Evolutionary conservation across 1,284 basidiomycete species (phyloP).

Genomic region (Acaromyces ingoldii): DNA sequence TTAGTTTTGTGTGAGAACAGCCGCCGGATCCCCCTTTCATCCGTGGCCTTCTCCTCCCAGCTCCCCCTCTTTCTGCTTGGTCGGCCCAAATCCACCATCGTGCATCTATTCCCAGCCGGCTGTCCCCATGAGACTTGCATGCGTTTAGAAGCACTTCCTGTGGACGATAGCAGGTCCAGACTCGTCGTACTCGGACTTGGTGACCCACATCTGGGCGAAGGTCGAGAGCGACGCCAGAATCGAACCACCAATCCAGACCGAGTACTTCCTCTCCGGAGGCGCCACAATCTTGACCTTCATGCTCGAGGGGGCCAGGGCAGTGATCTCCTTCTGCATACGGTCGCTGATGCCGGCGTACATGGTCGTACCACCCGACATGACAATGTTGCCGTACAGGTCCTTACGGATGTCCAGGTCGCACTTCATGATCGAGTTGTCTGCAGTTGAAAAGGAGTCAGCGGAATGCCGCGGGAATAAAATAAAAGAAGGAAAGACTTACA

Average conservation of each 20-base stretch:
- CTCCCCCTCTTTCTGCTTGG: no score
- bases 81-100: no score
- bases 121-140: not conserved
- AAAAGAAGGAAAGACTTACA: conserved; percentile 53
- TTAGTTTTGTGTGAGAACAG: no score
- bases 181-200: conserved; percentile 64
- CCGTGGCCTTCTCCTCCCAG: no score
- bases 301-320: conserved; percentile 69
- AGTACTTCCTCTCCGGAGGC: conserved; percentile 54
- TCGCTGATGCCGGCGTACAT: conserved; percentile 97
- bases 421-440: conserved; percentile 72
- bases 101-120: not conserved
- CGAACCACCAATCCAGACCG: conserved; percentile 98
- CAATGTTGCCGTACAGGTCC: conserved; percentile 87
- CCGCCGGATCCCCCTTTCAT: no score
- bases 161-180: conserved; percentile 46
- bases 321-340: conserved; percentile 97
- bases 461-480: no score
- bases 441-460: no score
- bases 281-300: conserved; percentile 70
- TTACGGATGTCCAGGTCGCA: conserved; percentile 64
- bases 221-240: conserved; percentile 92
- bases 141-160: conserved; percentile 49
- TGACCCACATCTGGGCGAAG: conserved; percentile 89
- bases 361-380: conserved; percentile 90